phyloP scores from a whole-genome alignment of 768 basidiomycete species.

The Tylopilus rubrobrunneus region DNA sequence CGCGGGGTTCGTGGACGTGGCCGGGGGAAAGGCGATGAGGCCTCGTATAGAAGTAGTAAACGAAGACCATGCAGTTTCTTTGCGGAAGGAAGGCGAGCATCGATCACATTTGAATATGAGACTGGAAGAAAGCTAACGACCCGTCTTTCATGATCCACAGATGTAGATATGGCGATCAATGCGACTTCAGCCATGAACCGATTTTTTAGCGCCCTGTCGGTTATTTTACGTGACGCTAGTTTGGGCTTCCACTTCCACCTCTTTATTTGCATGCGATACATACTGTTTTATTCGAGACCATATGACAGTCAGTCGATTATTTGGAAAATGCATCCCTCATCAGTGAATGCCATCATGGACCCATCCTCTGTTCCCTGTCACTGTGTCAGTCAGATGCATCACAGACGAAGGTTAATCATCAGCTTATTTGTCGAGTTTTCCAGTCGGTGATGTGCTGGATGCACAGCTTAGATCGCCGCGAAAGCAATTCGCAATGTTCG shows the following conservation, averaged over 20 bases:
- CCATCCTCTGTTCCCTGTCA: background rate
- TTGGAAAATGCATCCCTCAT: slow-evolving; percentile 7
- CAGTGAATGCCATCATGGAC: background rate
- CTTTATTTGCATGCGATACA: slow-evolving; percentile 11
- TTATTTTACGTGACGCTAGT: background rate
- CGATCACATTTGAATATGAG: slow-evolving; percentile 34
- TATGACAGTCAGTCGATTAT: slow-evolving; percentile 4
- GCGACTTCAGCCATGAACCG: slow-evolving; percentile 75
- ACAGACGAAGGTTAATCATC: slow-evolving; percentile 13
- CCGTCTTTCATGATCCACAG: slow-evolving; percentile 52
- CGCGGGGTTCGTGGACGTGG: slow-evolving; percentile 59
- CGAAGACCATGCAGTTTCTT: slow-evolving; percentile 89
- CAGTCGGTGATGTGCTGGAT: background rate
- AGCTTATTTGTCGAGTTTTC: slow-evolving; percentile 11
- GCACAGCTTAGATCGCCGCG: slow-evolving; percentile 5
- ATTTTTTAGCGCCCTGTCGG: slow-evolving; percentile 24
- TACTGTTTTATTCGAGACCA: slow-evolving; percentile 6
- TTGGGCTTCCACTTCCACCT: background rate
- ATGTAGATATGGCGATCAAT: slow-evolving; percentile 87
- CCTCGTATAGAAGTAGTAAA: slow-evolving; percentile 75
- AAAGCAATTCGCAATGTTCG: slow-evolving; percentile 16
- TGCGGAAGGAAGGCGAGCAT: slow-evolving; percentile 90
- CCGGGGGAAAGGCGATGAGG: slow-evolving; percentile 51
- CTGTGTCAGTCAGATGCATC: background rate
- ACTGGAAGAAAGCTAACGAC: slow-evolving; percentile 33